These are phyloP conservation scores for Ceratobasidium sp. DNA, from an alignment of 1,284 basidiomycete genomes.

Conservation along the genomic window DNA sequence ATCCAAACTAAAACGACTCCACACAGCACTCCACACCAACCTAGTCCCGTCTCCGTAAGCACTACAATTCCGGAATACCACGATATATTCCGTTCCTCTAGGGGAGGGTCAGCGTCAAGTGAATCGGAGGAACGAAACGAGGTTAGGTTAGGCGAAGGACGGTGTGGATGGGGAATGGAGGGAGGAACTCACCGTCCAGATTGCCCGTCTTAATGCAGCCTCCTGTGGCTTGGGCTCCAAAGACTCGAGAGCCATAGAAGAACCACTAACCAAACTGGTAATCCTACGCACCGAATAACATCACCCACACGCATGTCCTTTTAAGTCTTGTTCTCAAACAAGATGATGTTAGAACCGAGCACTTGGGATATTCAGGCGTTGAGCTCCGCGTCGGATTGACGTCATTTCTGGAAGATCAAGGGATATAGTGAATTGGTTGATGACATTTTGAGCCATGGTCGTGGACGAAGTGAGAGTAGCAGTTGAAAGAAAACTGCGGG, in stretches of 20 bases:
- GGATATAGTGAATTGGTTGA: too few species aligned
- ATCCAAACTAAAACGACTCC: constrained; percentile 56
- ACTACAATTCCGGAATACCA: constrained; percentile 97
- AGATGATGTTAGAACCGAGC: constrained; percentile 69
- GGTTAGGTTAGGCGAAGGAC: neutral
- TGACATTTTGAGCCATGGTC: neutral
- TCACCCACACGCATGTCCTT: constrained; percentile 92
- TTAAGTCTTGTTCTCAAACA: constrained; percentile 88
- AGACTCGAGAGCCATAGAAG: neutral
- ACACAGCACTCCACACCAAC: constrained; percentile 94
- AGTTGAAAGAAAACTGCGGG: neutral
- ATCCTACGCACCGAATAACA: constrained; percentile 72
- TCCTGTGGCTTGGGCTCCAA: neutral
- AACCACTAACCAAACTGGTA: neutral
- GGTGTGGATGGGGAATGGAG: constrained; percentile 19
- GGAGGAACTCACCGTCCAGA: constrained; percentile 85
- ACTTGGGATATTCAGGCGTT: constrained; percentile 89
- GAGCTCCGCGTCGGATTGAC: constrained; percentile 93
- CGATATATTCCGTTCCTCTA: constrained; percentile 96
- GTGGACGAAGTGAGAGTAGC: neutral
- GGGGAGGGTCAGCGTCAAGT: too few species aligned
- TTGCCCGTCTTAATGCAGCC: constrained; percentile 99
- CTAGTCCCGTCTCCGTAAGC: constrained; percentile 98
- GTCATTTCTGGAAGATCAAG: constrained; percentile 74
- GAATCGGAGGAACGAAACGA: neutral